Base-by-base conservation (phyloP, 2,329 filamentous ascomycete species). In the Penicillium sp. region DNA sequence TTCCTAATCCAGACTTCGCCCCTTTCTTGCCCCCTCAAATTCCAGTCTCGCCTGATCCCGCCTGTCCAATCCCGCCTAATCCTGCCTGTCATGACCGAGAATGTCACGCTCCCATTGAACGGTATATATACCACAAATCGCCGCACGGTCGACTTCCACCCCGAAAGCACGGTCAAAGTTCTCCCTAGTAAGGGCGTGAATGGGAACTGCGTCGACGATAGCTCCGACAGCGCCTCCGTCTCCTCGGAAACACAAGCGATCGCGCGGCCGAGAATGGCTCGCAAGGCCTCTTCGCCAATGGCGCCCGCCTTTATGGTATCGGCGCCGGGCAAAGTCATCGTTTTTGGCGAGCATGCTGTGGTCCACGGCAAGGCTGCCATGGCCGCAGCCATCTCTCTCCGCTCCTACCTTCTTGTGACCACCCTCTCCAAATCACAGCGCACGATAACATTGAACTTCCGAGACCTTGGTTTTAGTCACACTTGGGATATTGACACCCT, bases 341-440 rank as follows among this genome's bases (percentile, higher is more conserved):
- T 97, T 46, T 97, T 91, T 72, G 93, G 93, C 58, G 93, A 98
- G 70, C 93, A 98, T 73, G 87, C 93, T 2, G 93, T 97, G n/a
- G 93, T 98, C 19, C 83, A 98, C 65, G 90, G 90, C 65, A 97
- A 96, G 84, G 83, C 89, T 59, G 91, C 93, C 51, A 91, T 98
- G 69, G 93, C 93, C 45, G 94, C 93, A 22, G 85, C 93, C 28
- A 94, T 98, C 52, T 95, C 93, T 26, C 79, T 98, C 26, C 85
- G 93, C 60, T 97, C 93, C 39, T 98, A 97, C 68, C 85, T 98
- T 43, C 89, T 95, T 62, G 91, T 97, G 65, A 95, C 90, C 15
- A 87, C 91, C 13, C 81, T 95, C 41, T 94, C 89, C 56, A 96
- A 96, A 72, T 94, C 89, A 37, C 87, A 85, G 65, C 83, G 88